These are phyloP conservation scores for Saksenaea oblongispora DNA, from an alignment of 371 early-diverging fungal genomes.

Conservation along the genomic window DNA sequence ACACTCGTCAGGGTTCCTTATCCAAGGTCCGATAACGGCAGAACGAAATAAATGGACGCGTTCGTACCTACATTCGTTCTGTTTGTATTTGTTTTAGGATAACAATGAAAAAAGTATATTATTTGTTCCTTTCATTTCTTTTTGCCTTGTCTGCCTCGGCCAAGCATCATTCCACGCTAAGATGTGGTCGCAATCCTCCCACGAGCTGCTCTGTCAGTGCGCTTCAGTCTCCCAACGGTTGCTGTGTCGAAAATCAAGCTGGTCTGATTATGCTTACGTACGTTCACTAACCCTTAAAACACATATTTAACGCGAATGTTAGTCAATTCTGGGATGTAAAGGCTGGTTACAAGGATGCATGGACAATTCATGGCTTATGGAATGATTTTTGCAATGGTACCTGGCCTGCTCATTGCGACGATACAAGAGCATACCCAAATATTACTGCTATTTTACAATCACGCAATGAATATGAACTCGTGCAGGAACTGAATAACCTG, in stretches of 20 bases:
- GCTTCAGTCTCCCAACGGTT: conserved; percentile 8
- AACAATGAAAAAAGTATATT: neutral
- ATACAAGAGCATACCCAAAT: conserved; percentile 7
- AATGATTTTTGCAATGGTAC: conserved; percentile 9
- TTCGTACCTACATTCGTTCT: no score
- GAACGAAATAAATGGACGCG: neutral
- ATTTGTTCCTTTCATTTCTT: neutral
- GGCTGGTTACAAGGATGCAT: conserved; percentile 13
- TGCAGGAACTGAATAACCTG: conserved; percentile 19
- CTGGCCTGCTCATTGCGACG: conserved; percentile 14
- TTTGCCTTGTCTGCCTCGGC: neutral
- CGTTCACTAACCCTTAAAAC: neutral
- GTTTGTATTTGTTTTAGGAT: neutral
- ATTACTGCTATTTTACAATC: conserved; percentile 11
- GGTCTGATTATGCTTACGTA: conserved; percentile 11
- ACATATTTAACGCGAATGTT: neutral
- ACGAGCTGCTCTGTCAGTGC: conserved; percentile 10
- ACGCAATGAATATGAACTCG: conserved; percentile 6
- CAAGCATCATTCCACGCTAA: neutral
- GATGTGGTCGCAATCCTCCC: neutral
- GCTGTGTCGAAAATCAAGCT: conserved; percentile 21
- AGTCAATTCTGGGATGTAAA: conserved; percentile 18
- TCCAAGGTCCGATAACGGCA: neutral
- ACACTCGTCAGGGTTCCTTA: neutral
- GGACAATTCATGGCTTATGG: conserved; percentile 13